Evolutionary conservation across 2,329 filamentous ascomycete species (phyloP).

Genomic region (Aspergillus calidoustus): DNA sequence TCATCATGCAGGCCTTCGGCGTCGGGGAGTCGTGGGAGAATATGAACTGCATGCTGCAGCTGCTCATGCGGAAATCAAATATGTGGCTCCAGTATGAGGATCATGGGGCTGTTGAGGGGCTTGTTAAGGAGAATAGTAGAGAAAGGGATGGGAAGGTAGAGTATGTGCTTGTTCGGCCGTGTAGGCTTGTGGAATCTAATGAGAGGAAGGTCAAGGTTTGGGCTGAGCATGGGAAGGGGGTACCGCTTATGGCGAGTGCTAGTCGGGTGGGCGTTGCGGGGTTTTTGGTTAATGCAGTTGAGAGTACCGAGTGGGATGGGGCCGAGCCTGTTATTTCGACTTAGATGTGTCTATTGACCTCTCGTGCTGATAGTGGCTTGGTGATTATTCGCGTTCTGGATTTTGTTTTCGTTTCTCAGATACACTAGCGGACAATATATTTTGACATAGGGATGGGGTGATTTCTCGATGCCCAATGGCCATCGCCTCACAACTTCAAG

Average conservation of each 20-base stretch:
- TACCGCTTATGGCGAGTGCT: slow-evolving; percentile 45
- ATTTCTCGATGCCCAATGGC: too few relatives aligned
- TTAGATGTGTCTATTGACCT: neutral
- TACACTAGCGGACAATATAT: too few relatives aligned
- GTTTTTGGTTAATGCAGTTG: slow-evolving; percentile 53
- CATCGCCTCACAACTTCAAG: too few relatives aligned
- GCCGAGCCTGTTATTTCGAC: slow-evolving; percentile 45
- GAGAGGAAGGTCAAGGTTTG: slow-evolving; percentile 44
- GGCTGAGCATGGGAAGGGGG: slow-evolving; percentile 49
- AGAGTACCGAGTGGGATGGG: slow-evolving; percentile 48
- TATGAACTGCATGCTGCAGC: slow-evolving; percentile 48
- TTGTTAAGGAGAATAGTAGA: slow-evolving; percentile 38
- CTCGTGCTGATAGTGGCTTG: too few relatives aligned
- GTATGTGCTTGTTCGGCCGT: slow-evolving; percentile 53
- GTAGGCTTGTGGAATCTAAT: slow-evolving; percentile 49
- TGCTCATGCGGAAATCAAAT: slow-evolving; percentile 53
- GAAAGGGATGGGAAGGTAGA: slow-evolving; percentile 29
- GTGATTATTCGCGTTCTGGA: neutral
- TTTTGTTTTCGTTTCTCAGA: neutral
- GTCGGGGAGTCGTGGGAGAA: slow-evolving; percentile 51
- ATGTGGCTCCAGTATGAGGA: slow-evolving; percentile 55
- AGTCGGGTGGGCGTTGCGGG: slow-evolving; percentile 49
- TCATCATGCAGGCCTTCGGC: slow-evolving; percentile 58
- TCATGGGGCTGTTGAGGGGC: slow-evolving; percentile 52
- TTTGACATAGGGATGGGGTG: too few relatives aligned